phyloP scores from a whole-genome alignment of 2,329 filamentous ascomycete genomes.

The Akanthomyces muscarius region DNA sequence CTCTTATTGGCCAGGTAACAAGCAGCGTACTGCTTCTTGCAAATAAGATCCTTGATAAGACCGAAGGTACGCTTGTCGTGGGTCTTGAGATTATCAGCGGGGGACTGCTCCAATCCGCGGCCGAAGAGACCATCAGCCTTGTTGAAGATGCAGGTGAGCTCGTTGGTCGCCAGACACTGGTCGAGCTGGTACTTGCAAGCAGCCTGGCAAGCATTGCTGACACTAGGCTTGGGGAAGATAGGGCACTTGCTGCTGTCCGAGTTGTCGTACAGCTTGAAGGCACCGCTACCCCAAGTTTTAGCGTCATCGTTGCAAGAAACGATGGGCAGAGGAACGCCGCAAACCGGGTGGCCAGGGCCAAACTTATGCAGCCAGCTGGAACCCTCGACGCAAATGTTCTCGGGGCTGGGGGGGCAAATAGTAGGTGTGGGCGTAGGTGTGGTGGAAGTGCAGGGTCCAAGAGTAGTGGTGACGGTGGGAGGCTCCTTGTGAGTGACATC shows the following conservation, averaged over 20 bases:
- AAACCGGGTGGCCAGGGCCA: conserved; percentile 8
- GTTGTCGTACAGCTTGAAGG: conserved; percentile 16
- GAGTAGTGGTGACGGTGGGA: conserved; percentile 3
- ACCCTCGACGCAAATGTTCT: conserved; percentile 15
- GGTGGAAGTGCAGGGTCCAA: background rate
- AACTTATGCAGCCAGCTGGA: conserved; percentile 14
- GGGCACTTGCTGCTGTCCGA: background rate
- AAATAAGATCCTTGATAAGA: conserved; percentile 10
- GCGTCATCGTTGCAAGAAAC: conserved; percentile 12
- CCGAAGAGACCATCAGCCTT: conserved; percentile 1
- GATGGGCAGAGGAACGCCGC: conserved; percentile 15
- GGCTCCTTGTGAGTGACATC: background rate
- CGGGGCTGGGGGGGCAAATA: conserved; percentile 12
- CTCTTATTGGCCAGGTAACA: conserved; percentile 6
- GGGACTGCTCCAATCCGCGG: background rate
- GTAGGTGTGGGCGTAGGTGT: conserved; percentile 7
- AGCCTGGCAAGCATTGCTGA: conserved; percentile 14
- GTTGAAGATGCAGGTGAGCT: conserved; percentile 7
- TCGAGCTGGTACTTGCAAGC: conserved; percentile 17
- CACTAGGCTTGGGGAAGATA: conserved; percentile 4
- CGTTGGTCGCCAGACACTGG: background rate
- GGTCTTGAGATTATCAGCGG: background rate
- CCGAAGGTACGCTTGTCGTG: conserved; percentile 13
- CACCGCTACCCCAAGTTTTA: background rate
- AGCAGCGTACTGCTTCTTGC: conserved; percentile 17